phyloP scores from a whole-genome alignment of 331 rosid genomes.

The Rosa hybrid region DNA sequence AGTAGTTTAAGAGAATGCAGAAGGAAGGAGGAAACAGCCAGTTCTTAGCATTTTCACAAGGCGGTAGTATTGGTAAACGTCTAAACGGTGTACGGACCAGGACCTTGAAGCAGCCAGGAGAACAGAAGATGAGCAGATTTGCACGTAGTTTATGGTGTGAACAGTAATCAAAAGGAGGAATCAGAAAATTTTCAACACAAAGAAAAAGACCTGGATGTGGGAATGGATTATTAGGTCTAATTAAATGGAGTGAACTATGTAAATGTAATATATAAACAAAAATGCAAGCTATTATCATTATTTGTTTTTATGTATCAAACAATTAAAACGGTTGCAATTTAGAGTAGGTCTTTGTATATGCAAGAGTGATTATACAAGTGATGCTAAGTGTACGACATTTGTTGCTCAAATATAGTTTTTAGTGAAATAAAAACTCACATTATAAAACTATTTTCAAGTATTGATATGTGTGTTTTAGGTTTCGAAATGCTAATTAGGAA shows the following conservation, averaged over 20 bases:
- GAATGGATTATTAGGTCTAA: neutral
- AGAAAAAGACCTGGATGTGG: neutral
- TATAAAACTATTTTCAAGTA: no score
- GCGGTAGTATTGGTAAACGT: neutral
- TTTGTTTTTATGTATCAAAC: no score
- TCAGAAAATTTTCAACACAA: neutral
- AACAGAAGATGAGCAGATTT: neutral
- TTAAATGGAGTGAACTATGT: neutral
- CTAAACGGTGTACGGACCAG: neutral
- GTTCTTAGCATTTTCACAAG: neutral
- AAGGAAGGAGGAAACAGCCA: neutral
- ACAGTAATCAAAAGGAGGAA: neutral
- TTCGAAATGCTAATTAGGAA: no score
- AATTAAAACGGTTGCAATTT: no score
- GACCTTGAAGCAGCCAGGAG: slow-evolving; percentile 10
- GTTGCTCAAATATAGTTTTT: no score
- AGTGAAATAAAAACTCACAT: no score
- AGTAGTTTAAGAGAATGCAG: neutral
- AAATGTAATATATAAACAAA: neutral
- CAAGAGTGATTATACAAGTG: no score
- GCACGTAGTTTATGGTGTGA: neutral
- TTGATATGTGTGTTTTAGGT: no score
- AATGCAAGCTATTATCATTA: no score
- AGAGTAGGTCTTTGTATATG: no score
- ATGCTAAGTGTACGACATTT: no score